phyloP scores from a whole-genome alignment of 1,139 yeast genomes.

The Kodamaea derodonti region DNA sequence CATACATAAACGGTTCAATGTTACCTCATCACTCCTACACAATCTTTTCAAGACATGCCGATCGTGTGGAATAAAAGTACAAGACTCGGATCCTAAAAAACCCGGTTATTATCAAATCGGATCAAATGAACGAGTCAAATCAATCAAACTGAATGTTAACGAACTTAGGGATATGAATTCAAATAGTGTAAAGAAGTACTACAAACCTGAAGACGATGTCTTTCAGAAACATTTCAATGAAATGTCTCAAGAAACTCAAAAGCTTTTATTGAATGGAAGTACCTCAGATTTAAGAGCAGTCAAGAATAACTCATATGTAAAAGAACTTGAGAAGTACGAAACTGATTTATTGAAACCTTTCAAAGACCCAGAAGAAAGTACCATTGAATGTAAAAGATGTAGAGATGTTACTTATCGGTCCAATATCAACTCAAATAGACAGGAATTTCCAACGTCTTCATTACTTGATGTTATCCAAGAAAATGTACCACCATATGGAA shows the following conservation, averaged over 20 bases:
- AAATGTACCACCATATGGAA: conserved; percentile 45
- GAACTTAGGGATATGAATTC: not conserved
- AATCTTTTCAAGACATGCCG: conserved; percentile 17
- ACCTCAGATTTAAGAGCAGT: conserved; percentile 1
- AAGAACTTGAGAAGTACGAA: conserved; percentile 1
- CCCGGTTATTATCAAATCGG: conserved; percentile 38
- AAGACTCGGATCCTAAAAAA: conserved; percentile 25
- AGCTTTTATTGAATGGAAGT: conserved; percentile 19
- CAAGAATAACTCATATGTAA: not conserved
- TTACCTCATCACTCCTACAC: conserved; percentile 9
- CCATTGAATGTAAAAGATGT: conserved; percentile 52
- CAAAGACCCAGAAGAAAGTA: conserved; percentile 6
- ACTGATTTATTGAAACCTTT: conserved; percentile 5
- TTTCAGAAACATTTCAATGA: conserved; percentile 17
- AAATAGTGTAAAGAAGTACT: conserved; percentile 5
- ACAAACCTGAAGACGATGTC: conserved; percentile 19
- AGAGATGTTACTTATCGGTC: conserved; percentile 47
- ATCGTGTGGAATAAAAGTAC: conserved; percentile 56
- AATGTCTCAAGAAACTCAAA: conserved; percentile 24
- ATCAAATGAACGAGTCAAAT: not conserved
- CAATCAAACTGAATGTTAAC: not conserved
- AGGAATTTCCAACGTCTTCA: conserved; percentile 34
- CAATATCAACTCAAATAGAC: conserved; percentile 14
- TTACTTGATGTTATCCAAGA: conserved; percentile 32
- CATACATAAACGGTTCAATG: conserved; percentile 2